phyloP scores from a whole-genome alignment of 2,329 filamentous ascomycete species.

The Ophiostoma angusticollis region DNA sequence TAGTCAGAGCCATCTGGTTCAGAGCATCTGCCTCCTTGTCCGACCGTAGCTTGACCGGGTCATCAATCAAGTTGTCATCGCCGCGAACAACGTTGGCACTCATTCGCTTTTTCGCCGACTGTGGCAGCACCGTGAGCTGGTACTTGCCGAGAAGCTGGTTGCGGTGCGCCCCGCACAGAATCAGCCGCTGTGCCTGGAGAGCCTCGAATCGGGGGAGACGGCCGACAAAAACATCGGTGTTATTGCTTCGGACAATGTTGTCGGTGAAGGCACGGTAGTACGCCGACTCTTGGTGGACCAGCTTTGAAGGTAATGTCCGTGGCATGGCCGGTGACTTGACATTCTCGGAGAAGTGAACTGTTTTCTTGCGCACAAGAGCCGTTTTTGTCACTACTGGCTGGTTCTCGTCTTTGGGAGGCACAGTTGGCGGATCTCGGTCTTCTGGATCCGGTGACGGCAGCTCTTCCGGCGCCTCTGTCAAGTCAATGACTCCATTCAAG shows the following conservation, averaged over 20 bases:
- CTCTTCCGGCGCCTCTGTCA: conserved; percentile 25
- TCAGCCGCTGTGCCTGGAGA: conserved; percentile 69
- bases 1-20: conserved; percentile 50
- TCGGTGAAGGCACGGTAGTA: conserved; percentile 84
- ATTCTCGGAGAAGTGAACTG: conserved; percentile 57
- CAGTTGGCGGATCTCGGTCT: conserved; percentile 14
- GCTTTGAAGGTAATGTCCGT: conserved; percentile 37
- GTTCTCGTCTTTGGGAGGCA: conserved; percentile 17
- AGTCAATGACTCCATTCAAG: conserved; percentile 51
- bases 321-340: conserved; percentile 30
- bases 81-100: conserved; percentile 62
- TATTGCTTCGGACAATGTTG: conserved; percentile 51
- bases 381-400: conserved; percentile 14
- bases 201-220: conserved; percentile 78
- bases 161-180: conserved; percentile 57
- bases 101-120: conserved; percentile 57
- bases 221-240: conserved; percentile 70
- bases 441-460: conserved; percentile 12
- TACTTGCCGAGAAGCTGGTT: conserved; percentile 78
- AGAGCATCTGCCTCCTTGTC: conserved; percentile 76
- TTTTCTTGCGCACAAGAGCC: conserved; percentile 44
- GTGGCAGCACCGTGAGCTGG: conserved; percentile 57
- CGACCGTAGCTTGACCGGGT: conserved; percentile 47
- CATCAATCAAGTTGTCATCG: conserved; percentile 50
- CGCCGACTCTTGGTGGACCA: conserved; percentile 53